A percentile compares a stretch with the other conserved stretches of the same genome.
Conservation (phyloP, 352 stramenopile genomes). For the Phytophthora uliginosa region DNA sequence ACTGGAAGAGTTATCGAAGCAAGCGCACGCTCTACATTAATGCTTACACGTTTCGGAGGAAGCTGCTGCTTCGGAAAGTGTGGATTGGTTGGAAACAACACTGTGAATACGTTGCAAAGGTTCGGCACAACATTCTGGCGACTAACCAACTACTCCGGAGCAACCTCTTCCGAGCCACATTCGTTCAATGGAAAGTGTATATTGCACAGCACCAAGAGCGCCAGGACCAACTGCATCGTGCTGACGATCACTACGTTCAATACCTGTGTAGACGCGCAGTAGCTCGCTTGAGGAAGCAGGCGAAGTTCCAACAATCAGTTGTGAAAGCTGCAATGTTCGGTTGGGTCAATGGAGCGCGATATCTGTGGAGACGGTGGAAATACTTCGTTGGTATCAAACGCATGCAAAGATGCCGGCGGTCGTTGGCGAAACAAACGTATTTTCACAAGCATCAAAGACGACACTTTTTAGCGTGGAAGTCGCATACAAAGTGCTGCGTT, state of each 20-base stretch:
- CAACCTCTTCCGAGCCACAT: constrained; percentile 36
- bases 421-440: constrained; percentile 7
- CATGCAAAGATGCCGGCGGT: not conserved
- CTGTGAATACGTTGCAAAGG: constrained; percentile 28
- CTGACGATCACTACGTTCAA: constrained; percentile 22
- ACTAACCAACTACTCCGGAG: constrained; percentile 32
- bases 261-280: constrained; percentile 21
- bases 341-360: constrained; percentile 4
- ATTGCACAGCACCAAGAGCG: constrained; percentile 3
- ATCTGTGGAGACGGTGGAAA: constrained; percentile 17
- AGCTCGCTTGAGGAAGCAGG: constrained; percentile 10
- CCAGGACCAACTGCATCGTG: constrained; percentile 2
- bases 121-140: constrained; percentile 40
- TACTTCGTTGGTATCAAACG: constrained; percentile 14
- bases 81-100: constrained; percentile 35
- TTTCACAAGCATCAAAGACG: constrained; percentile 1
- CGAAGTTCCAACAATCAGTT: constrained; percentile 16
- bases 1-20: constrained; percentile 28
- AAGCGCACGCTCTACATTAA: constrained; percentile 31
- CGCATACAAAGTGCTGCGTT: constrained; percentile 7
- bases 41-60: constrained; percentile 22
- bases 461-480: constrained; percentile 29
- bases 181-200: constrained; percentile 42
- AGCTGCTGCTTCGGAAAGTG: constrained; percentile 19
- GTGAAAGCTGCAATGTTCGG: constrained; percentile 12